Base-by-base conservation (phyloP, 2,329 filamentous ascomycete genomes). In the Aspergillus carbonarius region DNA sequence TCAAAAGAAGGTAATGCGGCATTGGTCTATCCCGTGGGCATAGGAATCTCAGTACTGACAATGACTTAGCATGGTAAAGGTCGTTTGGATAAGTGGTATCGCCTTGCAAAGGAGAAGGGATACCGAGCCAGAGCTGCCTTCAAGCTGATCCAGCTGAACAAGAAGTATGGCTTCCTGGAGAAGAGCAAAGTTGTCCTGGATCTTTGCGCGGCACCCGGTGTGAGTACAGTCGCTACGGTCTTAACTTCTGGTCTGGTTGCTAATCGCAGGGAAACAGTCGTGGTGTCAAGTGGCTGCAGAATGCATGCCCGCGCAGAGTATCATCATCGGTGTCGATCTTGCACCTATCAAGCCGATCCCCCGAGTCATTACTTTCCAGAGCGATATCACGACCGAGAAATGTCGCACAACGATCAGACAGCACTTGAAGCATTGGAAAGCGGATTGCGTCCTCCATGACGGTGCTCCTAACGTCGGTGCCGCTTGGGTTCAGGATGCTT, bases 41-140 rank as follows among this genome's bases (percentile, higher is more conserved):
- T 32, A 23, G 47, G 12, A 18, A 44, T 50, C 47, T 39, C 44
- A 48, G 37, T 73, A 72, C 69, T 79, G 57, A 75, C 64, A 47
- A 18, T 58, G 55, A 60, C 57, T 30, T 66, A 85, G 85, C 90
- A 96, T 81, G 93, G 92, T 80, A 98, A 98, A 82, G 93, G 93
- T 78, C 93, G 93, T 85, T 84, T 97, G 71, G 95, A 99, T 79
- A 97, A 98, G 79, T 98, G 93, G 91, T 99, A 98, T 80, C 93
- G 93, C 75, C 88, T 98, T 70, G 95, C 95, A 62, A 99, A 99
- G 78, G 95, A 99, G 76, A 98, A 97, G 78, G 95, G 95, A 63
- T 99, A 97, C 74, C 85, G 95, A 71, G 93, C 95, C 62, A 86
- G 95, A 84, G 93, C 95, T 68, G 93, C 95, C 57, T 98, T 98